These are phyloP conservation scores for Acrocalymma vagum DNA, from an alignment of 2,329 filamentous ascomycete genomes.

Conservation along the genomic window DNA sequence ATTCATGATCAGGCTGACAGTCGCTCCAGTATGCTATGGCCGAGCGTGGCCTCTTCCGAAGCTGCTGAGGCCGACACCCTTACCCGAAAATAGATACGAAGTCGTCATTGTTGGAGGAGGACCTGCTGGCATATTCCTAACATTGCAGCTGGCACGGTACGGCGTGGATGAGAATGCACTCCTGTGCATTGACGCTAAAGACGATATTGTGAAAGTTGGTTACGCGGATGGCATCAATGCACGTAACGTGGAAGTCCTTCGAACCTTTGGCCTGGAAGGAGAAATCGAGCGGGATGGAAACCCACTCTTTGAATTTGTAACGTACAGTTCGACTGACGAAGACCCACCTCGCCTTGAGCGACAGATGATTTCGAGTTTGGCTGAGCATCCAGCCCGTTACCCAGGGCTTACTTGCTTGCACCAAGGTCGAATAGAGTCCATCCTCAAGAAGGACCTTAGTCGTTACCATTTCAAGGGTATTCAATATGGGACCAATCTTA, in stretches of 20 bases:
- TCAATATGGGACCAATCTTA: slow-evolving; percentile 66
- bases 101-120: too few relatives aligned
- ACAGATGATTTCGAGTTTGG: too few relatives aligned
- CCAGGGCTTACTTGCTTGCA: background rate
- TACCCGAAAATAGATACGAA: too few relatives aligned
- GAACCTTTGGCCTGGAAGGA: slow-evolving; percentile 36
- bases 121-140: slow-evolving; percentile 53
- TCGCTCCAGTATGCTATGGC: too few relatives aligned
- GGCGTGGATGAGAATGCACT: slow-evolving; percentile 52
- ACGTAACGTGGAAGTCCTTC: slow-evolving; percentile 34
- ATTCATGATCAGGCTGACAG: too few relatives aligned
- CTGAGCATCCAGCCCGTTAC: slow-evolving; percentile 7
- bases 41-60: too few relatives aligned
- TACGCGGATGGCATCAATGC: slow-evolving; percentile 45
- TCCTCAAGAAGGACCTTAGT: slow-evolving; percentile 72
- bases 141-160: slow-evolving; percentile 53
- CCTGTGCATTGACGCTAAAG: slow-evolving; percentile 54
- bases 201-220: slow-evolving; percentile 48
- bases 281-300: slow-evolving; percentile 20
- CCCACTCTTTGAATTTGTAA: background rate
- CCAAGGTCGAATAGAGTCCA: slow-evolving; percentile 72
- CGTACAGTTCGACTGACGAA: slow-evolving; percentile 44
- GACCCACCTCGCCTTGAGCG: too few relatives aligned
- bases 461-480: slow-evolving; percentile 70
- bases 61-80: too few relatives aligned